A percentile compares a stretch with the other conserved stretches of the same genome.
Evolutionary conservation across 225 moss, liverwort and hornwort species (phyloP).

Genomic region (Marchantia polymorpha): DNA sequence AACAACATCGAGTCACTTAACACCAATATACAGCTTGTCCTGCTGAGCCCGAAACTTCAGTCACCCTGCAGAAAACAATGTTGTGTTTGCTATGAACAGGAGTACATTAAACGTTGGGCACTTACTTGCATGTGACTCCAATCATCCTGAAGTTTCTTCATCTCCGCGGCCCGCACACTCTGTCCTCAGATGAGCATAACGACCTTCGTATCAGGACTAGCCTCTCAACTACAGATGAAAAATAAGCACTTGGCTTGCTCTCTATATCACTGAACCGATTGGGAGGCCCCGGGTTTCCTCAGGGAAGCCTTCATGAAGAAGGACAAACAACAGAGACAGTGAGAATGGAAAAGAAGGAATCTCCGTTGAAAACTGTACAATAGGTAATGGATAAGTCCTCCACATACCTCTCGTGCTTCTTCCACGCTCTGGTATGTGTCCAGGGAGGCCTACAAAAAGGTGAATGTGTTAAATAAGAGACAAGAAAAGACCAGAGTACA

Average conservation of each 20-base stretch:
- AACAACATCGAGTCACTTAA: no score
- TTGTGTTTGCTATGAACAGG: no score
- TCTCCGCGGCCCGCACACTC: constrained; percentile 67
- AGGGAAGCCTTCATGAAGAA: no score
- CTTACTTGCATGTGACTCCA: constrained; percentile 75
- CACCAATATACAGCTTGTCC: background rate
- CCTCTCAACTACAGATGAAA: no score
- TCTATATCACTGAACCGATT: no score
- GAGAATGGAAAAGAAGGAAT: no score
- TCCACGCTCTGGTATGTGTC: constrained; percentile 82
- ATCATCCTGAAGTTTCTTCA: constrained; percentile 79
- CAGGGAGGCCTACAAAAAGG: constrained; percentile 57
- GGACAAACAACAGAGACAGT: background rate
- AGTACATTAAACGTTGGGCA: background rate
- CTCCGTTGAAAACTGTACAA: no score
- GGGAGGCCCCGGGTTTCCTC: background rate
- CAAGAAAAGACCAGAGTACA: constrained; percentile 3
- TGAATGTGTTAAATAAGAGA: background rate
- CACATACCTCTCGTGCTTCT: constrained; percentile 69
- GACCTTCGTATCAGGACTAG: no score
- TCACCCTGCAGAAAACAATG: background rate
- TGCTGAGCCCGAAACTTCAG: background rate
- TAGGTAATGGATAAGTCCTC: no score
- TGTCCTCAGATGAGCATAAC: constrained; percentile 9
- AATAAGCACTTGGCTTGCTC: no score